These are phyloP conservation scores for Penicillium hesseltinei DNA, from an alignment of 2,329 filamentous ascomycete species.

Conservation along the genomic window DNA sequence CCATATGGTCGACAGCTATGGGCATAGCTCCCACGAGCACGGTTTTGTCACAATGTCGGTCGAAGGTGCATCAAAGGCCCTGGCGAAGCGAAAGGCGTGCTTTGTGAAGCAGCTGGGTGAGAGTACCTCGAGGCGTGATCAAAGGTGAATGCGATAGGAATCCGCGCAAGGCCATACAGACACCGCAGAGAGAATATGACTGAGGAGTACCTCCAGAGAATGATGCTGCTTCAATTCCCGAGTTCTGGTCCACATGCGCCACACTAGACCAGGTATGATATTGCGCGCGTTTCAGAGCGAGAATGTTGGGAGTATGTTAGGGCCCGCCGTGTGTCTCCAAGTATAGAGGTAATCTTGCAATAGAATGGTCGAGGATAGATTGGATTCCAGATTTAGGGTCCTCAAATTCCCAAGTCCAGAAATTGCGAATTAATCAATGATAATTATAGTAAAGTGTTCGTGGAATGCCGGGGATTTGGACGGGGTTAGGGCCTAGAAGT, in stretches of 20 bases:
- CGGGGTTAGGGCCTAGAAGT: slow-evolving; percentile 15
- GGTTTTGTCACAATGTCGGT: slow-evolving; percentile 18
- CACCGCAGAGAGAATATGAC: slow-evolving; percentile 13
- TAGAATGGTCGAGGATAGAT: slow-evolving; percentile 22
- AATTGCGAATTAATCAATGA: slow-evolving; percentile 24
- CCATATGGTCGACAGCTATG: slow-evolving; percentile 35
- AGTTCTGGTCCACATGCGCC: slow-evolving; percentile 18
- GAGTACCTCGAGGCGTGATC: slow-evolving; percentile 4
- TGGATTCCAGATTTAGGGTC: slow-evolving; percentile 9
- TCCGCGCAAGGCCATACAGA: slow-evolving; percentile 17
- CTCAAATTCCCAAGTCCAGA: slow-evolving; percentile 3
- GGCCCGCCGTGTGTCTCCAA: slow-evolving; percentile 5
- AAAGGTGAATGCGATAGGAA: slow-evolving; percentile 8
- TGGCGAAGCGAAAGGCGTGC: background rate
- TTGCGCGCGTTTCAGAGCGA: slow-evolving; percentile 21
- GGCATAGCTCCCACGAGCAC: slow-evolving; percentile 39
- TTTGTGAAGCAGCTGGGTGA: background rate
- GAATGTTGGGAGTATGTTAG: slow-evolving; percentile 3
- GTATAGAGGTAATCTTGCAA: slow-evolving; percentile 2
- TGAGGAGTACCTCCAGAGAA: slow-evolving; percentile 10
- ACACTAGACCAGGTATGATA: slow-evolving; percentile 15
- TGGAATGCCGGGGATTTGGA: slow-evolving; percentile 13
- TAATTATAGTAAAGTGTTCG: slow-evolving; percentile 23
- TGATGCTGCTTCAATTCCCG: slow-evolving; percentile 16
- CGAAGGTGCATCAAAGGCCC: slow-evolving; percentile 29